Conservation (phyloP, 2,329 filamentous ascomycete species). For the Aurifilum marmelostoma region DNA sequence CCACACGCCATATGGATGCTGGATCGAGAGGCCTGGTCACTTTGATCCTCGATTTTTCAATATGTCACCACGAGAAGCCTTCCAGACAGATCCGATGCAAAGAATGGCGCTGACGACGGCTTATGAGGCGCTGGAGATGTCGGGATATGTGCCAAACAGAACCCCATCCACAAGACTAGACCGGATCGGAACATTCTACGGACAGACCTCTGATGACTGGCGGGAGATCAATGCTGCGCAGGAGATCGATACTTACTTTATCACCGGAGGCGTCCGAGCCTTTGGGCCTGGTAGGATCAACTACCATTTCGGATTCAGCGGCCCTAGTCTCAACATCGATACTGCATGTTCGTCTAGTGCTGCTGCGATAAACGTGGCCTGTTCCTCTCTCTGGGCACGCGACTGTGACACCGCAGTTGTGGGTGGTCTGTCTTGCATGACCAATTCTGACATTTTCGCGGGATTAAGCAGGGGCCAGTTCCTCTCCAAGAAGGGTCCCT, state of each 20-base stretch:
- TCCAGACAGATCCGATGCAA: constrained; percentile 81
- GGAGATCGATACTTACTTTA: constrained; percentile 64
- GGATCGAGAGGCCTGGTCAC: constrained; percentile 72
- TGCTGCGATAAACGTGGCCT: constrained; percentile 72
- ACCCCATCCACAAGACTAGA: constrained; percentile 69
- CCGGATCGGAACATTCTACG: constrained; percentile 73
- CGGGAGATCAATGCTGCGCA: constrained; percentile 74
- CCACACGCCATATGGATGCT: constrained; percentile 76
- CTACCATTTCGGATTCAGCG: constrained; percentile 77
- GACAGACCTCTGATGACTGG: constrained; percentile 77
- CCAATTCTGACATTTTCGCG: constrained; percentile 79
- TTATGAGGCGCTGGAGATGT: constrained; percentile 82
- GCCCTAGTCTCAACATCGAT: constrained; percentile 72
- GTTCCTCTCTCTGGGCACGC: constrained; percentile 72
- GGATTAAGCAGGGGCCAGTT: constrained; percentile 78
- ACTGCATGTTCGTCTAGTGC: constrained; percentile 79
- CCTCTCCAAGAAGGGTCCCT: constrained; percentile 74
- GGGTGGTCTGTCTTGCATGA: constrained; percentile 77
- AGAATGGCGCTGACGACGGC: constrained; percentile 75
- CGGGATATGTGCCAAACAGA: constrained; percentile 74
- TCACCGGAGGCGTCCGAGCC: constrained; percentile 48
- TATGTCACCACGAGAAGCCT: constrained; percentile 81
- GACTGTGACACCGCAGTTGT: constrained; percentile 83
- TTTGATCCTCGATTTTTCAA: constrained; percentile 88
- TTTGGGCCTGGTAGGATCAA: constrained; percentile 64